A percentile compares a stretch with the other conserved stretches of the same genome.
Conservation (phyloP, 352 stramenopile species). For the Phytopythium helicoides region DNA sequence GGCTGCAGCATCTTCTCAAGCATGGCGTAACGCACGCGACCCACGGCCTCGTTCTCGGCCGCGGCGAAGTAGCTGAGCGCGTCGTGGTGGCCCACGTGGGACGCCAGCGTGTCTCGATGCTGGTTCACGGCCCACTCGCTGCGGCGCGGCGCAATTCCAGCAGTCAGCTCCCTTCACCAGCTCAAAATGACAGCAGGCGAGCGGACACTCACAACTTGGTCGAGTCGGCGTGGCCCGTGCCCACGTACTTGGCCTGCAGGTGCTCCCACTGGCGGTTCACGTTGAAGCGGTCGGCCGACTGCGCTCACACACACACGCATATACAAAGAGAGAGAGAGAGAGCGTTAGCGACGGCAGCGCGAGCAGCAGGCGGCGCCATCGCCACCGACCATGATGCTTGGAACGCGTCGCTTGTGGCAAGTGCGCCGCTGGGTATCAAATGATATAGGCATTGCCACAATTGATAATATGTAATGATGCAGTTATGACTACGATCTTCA, state of each 20-base stretch:
- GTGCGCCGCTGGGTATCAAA: no score
- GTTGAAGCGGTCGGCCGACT: conserved; percentile 88
- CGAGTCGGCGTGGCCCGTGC: conserved; percentile 95
- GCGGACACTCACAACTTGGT: conserved; percentile 94
- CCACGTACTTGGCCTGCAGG: conserved; percentile 94
- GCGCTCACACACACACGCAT: background rate
- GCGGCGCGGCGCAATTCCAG: no score
- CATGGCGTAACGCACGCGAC: conserved; percentile 59
- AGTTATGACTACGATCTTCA: no score
- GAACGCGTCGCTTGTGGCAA: no score
- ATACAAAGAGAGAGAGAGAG: no score
- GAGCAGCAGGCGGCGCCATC: no score
- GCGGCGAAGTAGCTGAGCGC: conserved; percentile 98
- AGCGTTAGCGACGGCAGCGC: background rate
- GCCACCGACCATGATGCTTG: no score
- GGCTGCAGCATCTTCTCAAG: conserved; percentile 83
- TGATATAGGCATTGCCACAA: no score
- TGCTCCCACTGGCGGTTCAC: conserved; percentile 94
- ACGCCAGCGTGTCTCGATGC: conserved; percentile 97
- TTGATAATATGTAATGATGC: no score
- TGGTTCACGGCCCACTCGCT: conserved; percentile 98
- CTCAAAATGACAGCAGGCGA: no score
- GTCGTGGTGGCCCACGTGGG: conserved; percentile 97
- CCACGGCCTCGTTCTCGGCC: conserved; percentile 96
- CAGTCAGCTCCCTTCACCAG: no score